Conservation (phyloP, 495 filamentous ascomycete genomes). For the Hypoxylon fragiforme region DNA sequence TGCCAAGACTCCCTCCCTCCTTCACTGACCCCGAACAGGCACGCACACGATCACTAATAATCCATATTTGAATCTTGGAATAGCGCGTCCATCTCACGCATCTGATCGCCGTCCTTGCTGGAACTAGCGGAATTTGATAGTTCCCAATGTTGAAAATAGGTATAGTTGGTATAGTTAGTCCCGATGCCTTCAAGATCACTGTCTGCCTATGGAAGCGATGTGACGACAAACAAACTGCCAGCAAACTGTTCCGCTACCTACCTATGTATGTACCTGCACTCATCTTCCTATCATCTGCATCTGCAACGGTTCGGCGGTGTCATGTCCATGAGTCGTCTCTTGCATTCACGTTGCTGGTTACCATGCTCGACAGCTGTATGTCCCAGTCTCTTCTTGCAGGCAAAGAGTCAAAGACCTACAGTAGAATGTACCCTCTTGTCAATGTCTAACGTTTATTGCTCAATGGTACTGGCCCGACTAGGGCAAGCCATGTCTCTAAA, state of each 20-base stretch:
- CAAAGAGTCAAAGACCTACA: neutral
- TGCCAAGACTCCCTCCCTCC: conserved; percentile 27
- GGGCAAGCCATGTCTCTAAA: conserved; percentile 21
- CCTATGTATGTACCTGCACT: neutral
- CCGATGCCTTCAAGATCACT: neutral
- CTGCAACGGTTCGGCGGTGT: conserved; percentile 9
- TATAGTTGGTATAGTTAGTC: neutral
- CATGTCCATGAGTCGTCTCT: neutral
- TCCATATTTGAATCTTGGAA: conserved; percentile 1
- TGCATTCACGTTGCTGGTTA: neutral
- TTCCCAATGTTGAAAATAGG: neutral
- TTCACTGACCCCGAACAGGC: conserved; percentile 11
- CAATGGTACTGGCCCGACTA: conserved; percentile 20
- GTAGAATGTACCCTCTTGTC: conserved; percentile 7
- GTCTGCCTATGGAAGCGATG: neutral
- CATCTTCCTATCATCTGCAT: conserved; percentile 10
- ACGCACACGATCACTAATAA: conserved; percentile 2
- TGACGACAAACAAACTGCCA: neutral
- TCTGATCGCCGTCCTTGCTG: neutral
- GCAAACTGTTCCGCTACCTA: too few relatives aligned
- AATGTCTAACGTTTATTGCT: conserved; percentile 35
- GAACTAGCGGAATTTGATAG: conserved; percentile 4
- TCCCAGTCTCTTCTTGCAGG: neutral
- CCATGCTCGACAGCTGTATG: conserved; percentile 5
- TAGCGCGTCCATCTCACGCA: neutral